phyloP scores from a whole-genome alignment of 805 yeast genomes.

The Pichia californica region DNA sequence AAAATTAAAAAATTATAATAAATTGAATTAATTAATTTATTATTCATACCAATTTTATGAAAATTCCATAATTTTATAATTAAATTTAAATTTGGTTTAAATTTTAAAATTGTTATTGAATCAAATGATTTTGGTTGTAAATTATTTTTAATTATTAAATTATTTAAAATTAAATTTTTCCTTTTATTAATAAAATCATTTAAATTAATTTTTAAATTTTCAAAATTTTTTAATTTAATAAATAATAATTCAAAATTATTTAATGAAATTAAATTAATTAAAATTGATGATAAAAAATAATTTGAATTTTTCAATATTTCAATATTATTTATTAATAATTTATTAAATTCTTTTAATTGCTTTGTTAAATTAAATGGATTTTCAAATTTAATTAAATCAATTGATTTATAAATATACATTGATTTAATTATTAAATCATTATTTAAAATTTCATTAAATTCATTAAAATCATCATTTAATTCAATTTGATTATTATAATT shows the following conservation, averaged over 20 bases:
- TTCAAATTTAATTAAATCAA: constrained; percentile 5
- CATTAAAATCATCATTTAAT: constrained; percentile 1
- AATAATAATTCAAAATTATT: constrained; percentile 1
- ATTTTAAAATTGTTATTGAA: background rate
- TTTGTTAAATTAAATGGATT: background rate
- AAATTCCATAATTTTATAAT: constrained; percentile 1
- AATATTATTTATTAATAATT: background rate
- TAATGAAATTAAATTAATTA: background rate
- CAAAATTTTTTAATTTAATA: background rate
- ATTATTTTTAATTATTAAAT: background rate
- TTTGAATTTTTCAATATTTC: background rate
- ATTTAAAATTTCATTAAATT: background rate
- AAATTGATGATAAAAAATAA: background rate
- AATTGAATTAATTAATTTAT: background rate
- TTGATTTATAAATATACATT: constrained; percentile 2
- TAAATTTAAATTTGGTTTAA: background rate
- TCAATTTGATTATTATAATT: background rate
- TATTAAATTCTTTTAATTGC: background rate
- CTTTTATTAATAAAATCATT: constrained; percentile 1
- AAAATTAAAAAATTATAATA: constrained; percentile 1
- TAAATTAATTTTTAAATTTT: background rate
- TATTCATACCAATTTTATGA: constrained; percentile 1
- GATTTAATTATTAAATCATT: constrained; percentile 1
- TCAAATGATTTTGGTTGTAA: constrained; percentile 1
- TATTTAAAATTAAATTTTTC: background rate